Evolutionary conservation across 768 basidiomycete species (phyloP).

Genomic region (Sutorius australiensis): DNA sequence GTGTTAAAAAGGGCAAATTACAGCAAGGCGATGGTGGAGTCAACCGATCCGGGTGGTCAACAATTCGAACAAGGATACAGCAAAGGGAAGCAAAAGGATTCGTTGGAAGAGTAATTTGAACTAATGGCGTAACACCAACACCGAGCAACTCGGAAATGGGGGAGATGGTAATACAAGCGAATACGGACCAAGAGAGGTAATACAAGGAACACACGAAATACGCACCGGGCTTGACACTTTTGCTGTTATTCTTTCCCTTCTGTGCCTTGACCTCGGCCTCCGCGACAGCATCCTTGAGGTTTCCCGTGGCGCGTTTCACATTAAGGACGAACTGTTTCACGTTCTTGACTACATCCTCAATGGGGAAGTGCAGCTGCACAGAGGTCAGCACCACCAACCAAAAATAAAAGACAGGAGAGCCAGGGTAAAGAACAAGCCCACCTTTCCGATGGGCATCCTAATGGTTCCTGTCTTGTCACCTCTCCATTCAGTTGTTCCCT

Average conservation of each 20-base stretch:
- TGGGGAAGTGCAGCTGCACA: constrained; percentile 66
- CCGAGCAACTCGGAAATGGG: neutral
- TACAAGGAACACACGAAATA: neutral
- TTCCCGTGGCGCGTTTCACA: constrained; percentile 73
- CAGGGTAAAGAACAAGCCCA: constrained; percentile 24
- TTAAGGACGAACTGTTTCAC: constrained; percentile 69
- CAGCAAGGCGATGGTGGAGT: neutral
- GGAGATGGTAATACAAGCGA: neutral
- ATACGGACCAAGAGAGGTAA: neutral
- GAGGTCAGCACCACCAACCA: constrained; percentile 1
- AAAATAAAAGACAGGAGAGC: neutral
- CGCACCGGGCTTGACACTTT: constrained; percentile 46
- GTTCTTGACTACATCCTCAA: constrained; percentile 76
- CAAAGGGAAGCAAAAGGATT: neutral
- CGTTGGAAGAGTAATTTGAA: neutral
- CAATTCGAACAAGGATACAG: neutral
- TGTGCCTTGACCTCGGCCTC: constrained; percentile 39
- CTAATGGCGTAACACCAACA: neutral
- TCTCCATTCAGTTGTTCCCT: constrained; percentile 88
- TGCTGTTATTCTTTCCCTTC: constrained; percentile 33
- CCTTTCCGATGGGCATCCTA: constrained; percentile 75
- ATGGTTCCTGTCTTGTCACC: constrained; percentile 86
- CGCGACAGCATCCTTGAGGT: constrained; percentile 47
- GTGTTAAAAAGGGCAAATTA: constrained; percentile 3
- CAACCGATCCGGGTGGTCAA: constrained; percentile 3